Percentiles rank a stretch among this genome's conserved stretches.
Conservation (phyloP, 345 rosid species). For the Euphorbia lathyris region DNA sequence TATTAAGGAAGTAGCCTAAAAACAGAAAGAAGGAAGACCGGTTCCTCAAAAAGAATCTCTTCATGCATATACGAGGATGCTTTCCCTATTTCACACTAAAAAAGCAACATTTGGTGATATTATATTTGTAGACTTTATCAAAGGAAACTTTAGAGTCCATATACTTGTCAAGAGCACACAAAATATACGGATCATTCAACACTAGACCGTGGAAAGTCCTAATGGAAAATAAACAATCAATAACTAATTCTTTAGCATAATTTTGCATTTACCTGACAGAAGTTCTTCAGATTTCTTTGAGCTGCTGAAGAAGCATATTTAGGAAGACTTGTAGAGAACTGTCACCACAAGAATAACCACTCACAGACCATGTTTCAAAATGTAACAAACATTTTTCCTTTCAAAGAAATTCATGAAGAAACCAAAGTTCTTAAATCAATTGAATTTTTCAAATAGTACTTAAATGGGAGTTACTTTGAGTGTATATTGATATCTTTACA, state of each 20-base stretch:
- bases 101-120: neutral
- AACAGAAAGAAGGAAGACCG: neutral
- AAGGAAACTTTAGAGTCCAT: neutral
- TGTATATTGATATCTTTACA: neutral
- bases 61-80: neutral
- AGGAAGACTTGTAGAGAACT: constrained; percentile 74
- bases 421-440: neutral
- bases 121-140: neutral
- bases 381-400: neutral
- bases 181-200: neutral
- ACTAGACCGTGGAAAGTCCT: neutral
- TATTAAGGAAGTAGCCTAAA: neutral
- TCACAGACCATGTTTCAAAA: constrained; percentile 9
- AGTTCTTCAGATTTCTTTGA: constrained; percentile 76
- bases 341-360: constrained; percentile 26
- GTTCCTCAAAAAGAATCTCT: neutral
- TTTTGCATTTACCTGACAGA: constrained; percentile 45
- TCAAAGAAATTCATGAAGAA: neutral
- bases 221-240: neutral
- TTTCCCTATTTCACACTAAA: neutral
- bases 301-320: constrained; percentile 79
- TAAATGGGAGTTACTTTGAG: neutral
- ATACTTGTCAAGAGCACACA: neutral
- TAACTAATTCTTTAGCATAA: neutral
- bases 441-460: neutral